These are phyloP conservation scores for Entamoeba invadens DNA, from an alignment of 208 protist species.

Conservation along the genomic window DNA sequence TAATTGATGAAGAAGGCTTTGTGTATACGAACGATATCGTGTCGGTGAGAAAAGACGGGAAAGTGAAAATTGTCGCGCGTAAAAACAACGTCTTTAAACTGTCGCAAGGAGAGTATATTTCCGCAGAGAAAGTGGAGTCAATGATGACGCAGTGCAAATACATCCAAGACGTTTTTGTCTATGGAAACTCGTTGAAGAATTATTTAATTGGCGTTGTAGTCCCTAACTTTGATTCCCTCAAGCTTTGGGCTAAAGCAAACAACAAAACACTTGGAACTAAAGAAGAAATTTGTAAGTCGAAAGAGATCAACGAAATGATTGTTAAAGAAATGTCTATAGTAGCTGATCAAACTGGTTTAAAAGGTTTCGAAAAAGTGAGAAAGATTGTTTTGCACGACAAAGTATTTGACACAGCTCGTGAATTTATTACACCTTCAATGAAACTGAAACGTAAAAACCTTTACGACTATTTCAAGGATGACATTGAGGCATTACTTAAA, in stretches of 20 bases:
- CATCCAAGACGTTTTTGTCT: neutral
- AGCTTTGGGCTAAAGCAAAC: neutral
- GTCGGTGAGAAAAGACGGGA: neutral
- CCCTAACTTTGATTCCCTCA: neutral
- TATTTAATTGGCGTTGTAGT: neutral
- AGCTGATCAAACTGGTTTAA: neutral
- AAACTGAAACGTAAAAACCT: conserved; percentile 11
- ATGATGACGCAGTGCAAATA: neutral
- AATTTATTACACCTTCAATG: conserved; percentile 12
- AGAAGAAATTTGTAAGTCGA: neutral
- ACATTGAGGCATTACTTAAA: neutral
- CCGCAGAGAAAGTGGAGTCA: neutral
- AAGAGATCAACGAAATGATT: neutral
- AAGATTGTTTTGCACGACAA: neutral
- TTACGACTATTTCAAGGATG: neutral
- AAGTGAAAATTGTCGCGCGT: conserved; percentile 4
- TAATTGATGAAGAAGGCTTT: conserved; percentile 10
- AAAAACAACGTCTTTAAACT: conserved; percentile 8
- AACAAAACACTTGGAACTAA: neutral
- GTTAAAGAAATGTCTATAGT: neutral
- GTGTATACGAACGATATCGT: conserved; percentile 19
- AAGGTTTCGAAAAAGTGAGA: no score
- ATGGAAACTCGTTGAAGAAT: neutral
- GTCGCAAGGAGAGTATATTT: no score
- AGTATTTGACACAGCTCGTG: neutral